Percentiles rank a stretch among this genome's conserved stretches.
These are phyloP conservation scores for Trypanosoma melophagium DNA, from an alignment of 208 protist species.

Conservation along the genomic window DNA sequence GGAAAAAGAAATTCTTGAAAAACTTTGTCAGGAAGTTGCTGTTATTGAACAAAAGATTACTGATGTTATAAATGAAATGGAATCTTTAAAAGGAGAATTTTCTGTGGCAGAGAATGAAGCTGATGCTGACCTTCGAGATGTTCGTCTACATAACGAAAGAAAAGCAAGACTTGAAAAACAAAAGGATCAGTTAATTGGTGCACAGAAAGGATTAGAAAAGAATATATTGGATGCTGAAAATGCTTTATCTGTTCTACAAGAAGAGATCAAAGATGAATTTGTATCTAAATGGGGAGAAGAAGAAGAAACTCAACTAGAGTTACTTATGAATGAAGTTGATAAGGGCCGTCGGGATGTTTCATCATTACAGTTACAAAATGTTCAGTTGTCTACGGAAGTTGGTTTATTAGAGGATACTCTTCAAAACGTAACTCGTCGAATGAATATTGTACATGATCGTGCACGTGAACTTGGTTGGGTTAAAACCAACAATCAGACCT, in stretches of 20 bases:
- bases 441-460: constrained; percentile 55
- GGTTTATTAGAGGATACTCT: constrained; percentile 73
- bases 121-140: constrained; percentile 45
- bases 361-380: constrained; percentile 39
- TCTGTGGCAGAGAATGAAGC: constrained; percentile 43
- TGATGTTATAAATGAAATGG: constrained; percentile 73
- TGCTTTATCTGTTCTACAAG: constrained; percentile 34
- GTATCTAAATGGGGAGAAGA: constrained; percentile 48
- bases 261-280: constrained; percentile 67
- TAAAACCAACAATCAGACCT: constrained; percentile 36
- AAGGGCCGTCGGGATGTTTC: constrained; percentile 33
- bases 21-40: constrained; percentile 68
- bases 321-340: constrained; percentile 47
- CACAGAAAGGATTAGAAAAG: constrained; percentile 48
- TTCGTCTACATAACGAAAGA: constrained; percentile 37
- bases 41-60: constrained; percentile 76
- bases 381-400: constrained; percentile 66
- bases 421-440: constrained; percentile 52
- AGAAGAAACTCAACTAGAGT: constrained; percentile 74
- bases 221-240: constrained; percentile 36
- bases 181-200: constrained; percentile 45
- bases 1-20: constrained; percentile 44
- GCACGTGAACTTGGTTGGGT: constrained; percentile 65
- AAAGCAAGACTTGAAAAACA: constrained; percentile 39
- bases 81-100: constrained; percentile 58